Conservation (phyloP, 129 eudicot genomes). For the Pittosporum tobira region DNA sequence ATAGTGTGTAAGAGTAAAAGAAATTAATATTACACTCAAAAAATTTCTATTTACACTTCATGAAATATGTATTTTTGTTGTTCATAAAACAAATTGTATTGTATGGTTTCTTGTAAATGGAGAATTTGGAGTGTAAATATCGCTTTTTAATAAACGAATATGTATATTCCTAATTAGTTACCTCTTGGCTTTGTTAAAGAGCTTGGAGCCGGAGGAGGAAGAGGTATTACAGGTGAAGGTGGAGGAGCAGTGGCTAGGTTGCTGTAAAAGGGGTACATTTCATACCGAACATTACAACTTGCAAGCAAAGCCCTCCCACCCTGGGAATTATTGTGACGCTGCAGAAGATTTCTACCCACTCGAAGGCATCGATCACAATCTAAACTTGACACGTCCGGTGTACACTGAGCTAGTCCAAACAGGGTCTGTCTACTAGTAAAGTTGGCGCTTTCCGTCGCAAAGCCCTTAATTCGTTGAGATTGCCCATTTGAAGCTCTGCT, state of each 20-base stretch:
- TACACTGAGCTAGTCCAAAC: constrained; percentile 1
- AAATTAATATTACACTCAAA: too few species aligned
- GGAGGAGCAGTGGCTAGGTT: constrained; percentile 13
- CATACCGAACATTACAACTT: constrained; percentile 24
- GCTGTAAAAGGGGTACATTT: constrained; percentile 22
- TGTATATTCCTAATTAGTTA: too few species aligned
- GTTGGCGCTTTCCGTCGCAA: not conserved
- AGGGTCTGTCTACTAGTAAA: not conserved
- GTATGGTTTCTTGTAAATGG: too few species aligned
- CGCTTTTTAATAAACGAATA: too few species aligned
- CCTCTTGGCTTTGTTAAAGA: not conserved
- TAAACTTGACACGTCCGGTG: not conserved
- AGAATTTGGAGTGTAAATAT: not conserved
- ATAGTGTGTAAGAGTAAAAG: too few species aligned
- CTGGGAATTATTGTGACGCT: not conserved
- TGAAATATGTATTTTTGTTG: too few species aligned
- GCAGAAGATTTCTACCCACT: not conserved
- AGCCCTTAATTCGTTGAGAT: not conserved
- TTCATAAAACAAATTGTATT: too few species aligned
- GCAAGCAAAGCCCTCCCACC: constrained; percentile 12
- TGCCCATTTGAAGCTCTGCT: not conserved
- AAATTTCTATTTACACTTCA: too few species aligned
- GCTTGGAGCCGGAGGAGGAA: not conserved
- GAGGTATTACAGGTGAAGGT: constrained; percentile 2
- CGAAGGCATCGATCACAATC: constrained; percentile 16